Evolutionary conservation across 352 stramenopile genomes (phyloP).

Genomic region (Phytophthora megakarya): DNA sequence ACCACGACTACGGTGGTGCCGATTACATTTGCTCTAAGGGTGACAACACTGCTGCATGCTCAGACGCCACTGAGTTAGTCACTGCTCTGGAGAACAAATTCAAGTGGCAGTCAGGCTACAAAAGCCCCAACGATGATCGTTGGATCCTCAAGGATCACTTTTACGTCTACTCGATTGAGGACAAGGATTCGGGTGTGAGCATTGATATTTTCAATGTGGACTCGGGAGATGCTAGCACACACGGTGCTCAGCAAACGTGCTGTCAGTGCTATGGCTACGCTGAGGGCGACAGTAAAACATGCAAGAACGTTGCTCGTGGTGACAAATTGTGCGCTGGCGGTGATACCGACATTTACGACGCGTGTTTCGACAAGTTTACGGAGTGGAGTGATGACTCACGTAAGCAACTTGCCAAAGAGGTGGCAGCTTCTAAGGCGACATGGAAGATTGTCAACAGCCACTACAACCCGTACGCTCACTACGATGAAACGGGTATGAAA

Average conservation of each 20-base stretch:
- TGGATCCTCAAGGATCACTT: constrained; percentile 66
- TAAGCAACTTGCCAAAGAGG: constrained; percentile 41
- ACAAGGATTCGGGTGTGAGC: constrained; percentile 42
- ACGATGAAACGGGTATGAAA: constrained; percentile 30
- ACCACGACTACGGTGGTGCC: constrained; percentile 71
- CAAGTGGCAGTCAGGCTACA: constrained; percentile 51
- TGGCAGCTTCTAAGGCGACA: constrained; percentile 51
- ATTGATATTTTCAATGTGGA: constrained; percentile 71
- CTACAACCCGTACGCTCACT: constrained; percentile 62
- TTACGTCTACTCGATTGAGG: constrained; percentile 55
- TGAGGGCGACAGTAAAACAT: constrained; percentile 40
- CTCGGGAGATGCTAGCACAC: constrained; percentile 56
- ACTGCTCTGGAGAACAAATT: constrained; percentile 48
- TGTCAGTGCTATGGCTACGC: constrained; percentile 69
- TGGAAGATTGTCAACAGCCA: constrained; percentile 76
- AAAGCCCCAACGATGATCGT: constrained; percentile 55
- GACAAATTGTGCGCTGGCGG: constrained; percentile 47
- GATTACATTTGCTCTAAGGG: constrained; percentile 59
- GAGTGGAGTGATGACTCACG: constrained; percentile 58
- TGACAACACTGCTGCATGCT: constrained; percentile 36
- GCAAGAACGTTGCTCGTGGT: constrained; percentile 49
- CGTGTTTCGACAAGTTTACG: constrained; percentile 46
- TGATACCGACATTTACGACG: constrained; percentile 44
- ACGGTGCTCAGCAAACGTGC: constrained; percentile 55
- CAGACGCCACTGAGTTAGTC: constrained; percentile 32